Conservation (phyloP, 768 basidiomycete genomes). For the Suillus ampliporus region DNA sequence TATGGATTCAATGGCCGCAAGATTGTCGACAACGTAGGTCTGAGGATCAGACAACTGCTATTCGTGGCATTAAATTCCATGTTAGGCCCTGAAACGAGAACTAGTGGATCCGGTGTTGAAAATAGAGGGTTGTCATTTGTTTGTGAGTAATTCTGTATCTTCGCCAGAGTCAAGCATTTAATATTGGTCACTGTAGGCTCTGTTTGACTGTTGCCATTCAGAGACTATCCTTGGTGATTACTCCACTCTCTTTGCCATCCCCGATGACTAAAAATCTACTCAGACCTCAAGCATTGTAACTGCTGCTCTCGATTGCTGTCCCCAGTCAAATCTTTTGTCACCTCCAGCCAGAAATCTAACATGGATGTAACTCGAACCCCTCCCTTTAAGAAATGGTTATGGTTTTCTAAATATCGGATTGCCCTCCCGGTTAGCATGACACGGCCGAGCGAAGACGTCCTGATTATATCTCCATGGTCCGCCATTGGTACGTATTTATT, state of each 20-base stretch:
- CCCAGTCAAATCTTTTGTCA: background rate
- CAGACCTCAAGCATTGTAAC: constrained; percentile 24
- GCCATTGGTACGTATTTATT: background rate
- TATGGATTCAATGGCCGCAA: constrained; percentile 16
- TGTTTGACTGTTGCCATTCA: constrained; percentile 39
- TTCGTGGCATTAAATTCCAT: background rate
- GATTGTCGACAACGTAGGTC: constrained; percentile 31
- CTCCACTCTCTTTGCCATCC: background rate
- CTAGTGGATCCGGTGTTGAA: constrained; percentile 25
- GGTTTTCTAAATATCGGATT: background rate
- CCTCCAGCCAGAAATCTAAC: background rate
- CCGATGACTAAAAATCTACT: background rate
- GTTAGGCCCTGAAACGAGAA: constrained; percentile 25
- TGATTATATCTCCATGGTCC: too few relatives aligned
- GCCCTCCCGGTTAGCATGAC: background rate
- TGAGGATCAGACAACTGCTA: background rate
- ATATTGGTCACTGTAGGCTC: constrained; percentile 19
- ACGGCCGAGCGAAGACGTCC: background rate
- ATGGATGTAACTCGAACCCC: background rate
- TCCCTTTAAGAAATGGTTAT: background rate
- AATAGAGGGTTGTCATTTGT: constrained; percentile 15
- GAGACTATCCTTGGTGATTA: constrained; percentile 30
- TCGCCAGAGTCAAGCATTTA: background rate
- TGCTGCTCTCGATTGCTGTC: constrained; percentile 15
- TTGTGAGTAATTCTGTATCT: constrained; percentile 1